phyloP scores from a whole-genome alignment of 495 filamentous ascomycete genomes.

The Aspergillus ellipticus region DNA sequence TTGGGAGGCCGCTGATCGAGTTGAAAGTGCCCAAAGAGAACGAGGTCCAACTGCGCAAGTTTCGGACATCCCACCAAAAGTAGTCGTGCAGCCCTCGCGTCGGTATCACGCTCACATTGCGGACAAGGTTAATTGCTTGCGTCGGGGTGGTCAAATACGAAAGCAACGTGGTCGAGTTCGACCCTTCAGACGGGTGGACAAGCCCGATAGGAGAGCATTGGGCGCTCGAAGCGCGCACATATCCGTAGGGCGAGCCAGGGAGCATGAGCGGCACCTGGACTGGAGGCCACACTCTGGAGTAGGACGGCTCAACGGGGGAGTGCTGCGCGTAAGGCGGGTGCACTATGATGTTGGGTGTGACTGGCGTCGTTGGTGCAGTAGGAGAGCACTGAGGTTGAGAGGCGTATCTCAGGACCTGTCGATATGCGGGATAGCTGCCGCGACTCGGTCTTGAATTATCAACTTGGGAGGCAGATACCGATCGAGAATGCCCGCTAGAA shows the following conservation, averaged over 20 bases:
- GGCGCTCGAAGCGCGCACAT: conserved; percentile 35
- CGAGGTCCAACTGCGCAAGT: conserved; percentile 73
- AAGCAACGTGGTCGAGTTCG: conserved; percentile 64
- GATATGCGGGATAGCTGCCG: conserved; percentile 78
- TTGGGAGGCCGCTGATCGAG: conserved; percentile 65
- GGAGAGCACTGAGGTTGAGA: conserved; percentile 44
- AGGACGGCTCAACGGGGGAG: neutral
- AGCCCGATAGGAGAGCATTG: conserved; percentile 48
- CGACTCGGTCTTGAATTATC: conserved; percentile 64
- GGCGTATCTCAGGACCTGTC: conserved; percentile 68
- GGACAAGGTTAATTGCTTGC: conserved; percentile 76
- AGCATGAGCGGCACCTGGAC: conserved; percentile 37
- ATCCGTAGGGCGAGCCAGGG: conserved; percentile 41
- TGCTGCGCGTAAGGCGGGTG: conserved; percentile 28
- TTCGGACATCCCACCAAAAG: conserved; percentile 94
- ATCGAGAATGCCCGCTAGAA: conserved; percentile 47
- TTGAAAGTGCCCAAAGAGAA: conserved; percentile 72
- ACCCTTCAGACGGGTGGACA: conserved; percentile 32
- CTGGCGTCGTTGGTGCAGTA: conserved; percentile 44
- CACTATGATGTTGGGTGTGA: conserved; percentile 38
- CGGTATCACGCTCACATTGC: conserved; percentile 67
- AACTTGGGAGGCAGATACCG: conserved; percentile 65
- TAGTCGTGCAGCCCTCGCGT: conserved; percentile 70
- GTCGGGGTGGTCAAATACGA: conserved; percentile 76
- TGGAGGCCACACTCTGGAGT: conserved; percentile 21